Conservation (phyloP, 1,139 yeast species). For the Kurtzmaniella quercitrusa region DNA sequence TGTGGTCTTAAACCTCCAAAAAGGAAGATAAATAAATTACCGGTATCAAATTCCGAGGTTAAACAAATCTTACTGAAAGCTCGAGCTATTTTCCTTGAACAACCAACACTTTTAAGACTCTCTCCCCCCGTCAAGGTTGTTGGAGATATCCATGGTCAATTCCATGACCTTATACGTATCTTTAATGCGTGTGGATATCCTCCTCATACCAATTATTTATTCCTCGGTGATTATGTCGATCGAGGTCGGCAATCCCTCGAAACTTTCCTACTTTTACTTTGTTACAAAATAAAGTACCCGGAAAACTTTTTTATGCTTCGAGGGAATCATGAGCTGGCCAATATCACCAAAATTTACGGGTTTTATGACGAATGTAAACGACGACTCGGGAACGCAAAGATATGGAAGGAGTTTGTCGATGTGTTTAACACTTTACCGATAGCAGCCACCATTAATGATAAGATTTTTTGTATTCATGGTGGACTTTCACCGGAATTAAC, state of each 20-base stretch:
- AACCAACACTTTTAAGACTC: slow-evolving; percentile 71
- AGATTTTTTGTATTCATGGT: slow-evolving; percentile 86
- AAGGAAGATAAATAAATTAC: slow-evolving; percentile 30
- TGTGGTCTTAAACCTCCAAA: slow-evolving; percentile 35
- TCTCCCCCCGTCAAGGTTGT: slow-evolving; percentile 85
- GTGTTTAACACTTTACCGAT: slow-evolving; percentile 83
- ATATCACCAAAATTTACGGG: slow-evolving; percentile 80
- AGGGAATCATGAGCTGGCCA: slow-evolving; percentile 85
- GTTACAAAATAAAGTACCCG: slow-evolving; percentile 77
- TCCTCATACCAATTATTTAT: slow-evolving; percentile 71
- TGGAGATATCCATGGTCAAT: slow-evolving; percentile 88
- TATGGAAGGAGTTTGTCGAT: slow-evolving; percentile 77
- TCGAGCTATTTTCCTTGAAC: slow-evolving; percentile 65
- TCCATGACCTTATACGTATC: slow-evolving; percentile 67
- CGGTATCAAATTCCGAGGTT: slow-evolving; percentile 52
- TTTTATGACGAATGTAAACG: slow-evolving; percentile 88
- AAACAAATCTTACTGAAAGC: slow-evolving; percentile 63
- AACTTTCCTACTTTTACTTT: slow-evolving; percentile 65
- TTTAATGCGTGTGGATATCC: slow-evolving; percentile 79
- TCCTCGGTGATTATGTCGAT: slow-evolving; percentile 84
- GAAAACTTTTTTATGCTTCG: slow-evolving; percentile 79
- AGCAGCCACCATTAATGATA: slow-evolving; percentile 82
- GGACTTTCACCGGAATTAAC: slow-evolving; percentile 77
- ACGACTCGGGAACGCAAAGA: slow-evolving; percentile 49
- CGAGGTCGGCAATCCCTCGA: slow-evolving; percentile 82